phyloP scores from a whole-genome alignment of 2,329 filamentous ascomycete genomes.

The Ascochyta koolunga region DNA sequence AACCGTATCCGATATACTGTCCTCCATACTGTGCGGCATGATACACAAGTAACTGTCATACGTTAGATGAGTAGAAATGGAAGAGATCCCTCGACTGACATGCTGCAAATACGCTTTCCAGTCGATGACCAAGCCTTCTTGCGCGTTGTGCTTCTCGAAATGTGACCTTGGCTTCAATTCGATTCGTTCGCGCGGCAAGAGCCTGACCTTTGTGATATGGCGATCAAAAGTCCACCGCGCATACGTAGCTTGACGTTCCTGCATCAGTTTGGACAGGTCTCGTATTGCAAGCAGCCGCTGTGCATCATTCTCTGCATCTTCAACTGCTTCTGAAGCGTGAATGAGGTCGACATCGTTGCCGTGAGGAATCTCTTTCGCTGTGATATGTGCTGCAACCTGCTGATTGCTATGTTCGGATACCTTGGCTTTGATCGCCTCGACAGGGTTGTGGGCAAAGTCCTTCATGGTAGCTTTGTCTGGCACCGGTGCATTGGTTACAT shows the following conservation, averaged over 20 bases:
- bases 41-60: conserved; percentile 34
- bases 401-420: conserved; percentile 29
- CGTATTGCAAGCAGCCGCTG: conserved; percentile 25
- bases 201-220: conserved; percentile 44
- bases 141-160: conserved; percentile 30
- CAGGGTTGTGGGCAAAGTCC: conserved; percentile 32
- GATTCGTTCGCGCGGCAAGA: conserved; percentile 30
- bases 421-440: conserved; percentile 33
- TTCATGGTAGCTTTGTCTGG: conserved; percentile 32
- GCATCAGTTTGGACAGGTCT: conserved; percentile 28
- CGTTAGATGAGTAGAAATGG: conserved; percentile 4
- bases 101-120: conserved; percentile 39
- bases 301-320: conserved; percentile 17
- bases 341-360: conserved; percentile 47
- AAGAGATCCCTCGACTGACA: conserved; percentile 23
- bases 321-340: conserved; percentile 36
- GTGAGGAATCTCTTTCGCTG: conserved; percentile 54
- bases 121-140: conserved; percentile 26
- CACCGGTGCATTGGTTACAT: conserved; percentile 20
- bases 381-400: conserved; percentile 36
- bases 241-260: conserved; percentile 40
- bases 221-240: conserved; percentile 47
- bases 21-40: conserved; percentile 43
- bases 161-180: conserved; percentile 25
- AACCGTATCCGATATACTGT: conserved; percentile 46